Evolutionary conservation across 2,329 filamentous ascomycete genomes (phyloP), one percentile per base, ranked within the genome.

Genomic region (Macrophomina phaseolina): DNA sequence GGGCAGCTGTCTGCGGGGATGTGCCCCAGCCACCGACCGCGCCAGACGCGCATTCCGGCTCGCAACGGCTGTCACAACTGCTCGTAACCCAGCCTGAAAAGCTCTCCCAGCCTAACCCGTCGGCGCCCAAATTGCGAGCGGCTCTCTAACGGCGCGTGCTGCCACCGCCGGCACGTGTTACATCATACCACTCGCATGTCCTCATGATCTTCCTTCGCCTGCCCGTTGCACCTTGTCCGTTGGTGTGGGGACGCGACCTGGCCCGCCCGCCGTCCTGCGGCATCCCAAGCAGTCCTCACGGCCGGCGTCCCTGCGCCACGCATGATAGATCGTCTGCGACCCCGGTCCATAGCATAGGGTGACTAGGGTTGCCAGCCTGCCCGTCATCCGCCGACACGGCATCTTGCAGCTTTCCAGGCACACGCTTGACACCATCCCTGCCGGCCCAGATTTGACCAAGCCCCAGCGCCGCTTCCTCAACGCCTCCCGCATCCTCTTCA

Each of bases 141-240:
- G 58, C 58, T 62, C 28, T 38, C 32, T 32, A 48, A 49, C 58
- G 58, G 58, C 45, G 58, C 30, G 28, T 14, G 56, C 52, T 46
- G 16, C 56, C 42, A 30, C 32, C 45, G 11, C n/a, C 45, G 63
- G 52, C 52, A 38, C 63, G 63, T 56, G 63, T 65, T 65, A 40
- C 63, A 65, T 65, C 63, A 65, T 65, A 38, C 63, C 63, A 65
- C 46, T 36, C 52, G 30, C 42, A 49, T 65, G 52, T 52, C 52
- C 51, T 65, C 63, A 56, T 65, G 63, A 53, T 52, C 51, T 65
- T 9, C 51, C 45, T 34, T 45, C 40, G 62, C 32, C 62, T 14
- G 49, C 49, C 51, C 63, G 52, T 28, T 46, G 63, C 32, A 36
- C 58, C 16, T 56, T 38, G 38, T 7, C 16, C n/a, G 42, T 40